Base-by-base conservation (phyloP, 345 rosid genomes). In the Litchi chinensis region DNA sequence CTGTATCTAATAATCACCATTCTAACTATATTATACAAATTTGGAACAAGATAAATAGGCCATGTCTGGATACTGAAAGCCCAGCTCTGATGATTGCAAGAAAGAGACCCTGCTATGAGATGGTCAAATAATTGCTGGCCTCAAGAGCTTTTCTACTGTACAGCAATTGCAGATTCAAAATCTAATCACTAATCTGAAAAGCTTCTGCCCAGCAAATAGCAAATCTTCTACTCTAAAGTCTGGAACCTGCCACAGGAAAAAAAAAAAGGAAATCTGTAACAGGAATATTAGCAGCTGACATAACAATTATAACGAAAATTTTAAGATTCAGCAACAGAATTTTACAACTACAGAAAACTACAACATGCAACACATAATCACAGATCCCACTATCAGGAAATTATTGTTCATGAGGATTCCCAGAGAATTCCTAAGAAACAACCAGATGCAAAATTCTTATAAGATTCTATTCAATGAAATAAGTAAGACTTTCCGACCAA, bases 11-110 rank as follows among this genome's bases (percentile, higher is more conserved):
- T 71, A 81, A 83, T 68, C 50, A 78, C 65, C 71, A 80, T 74
- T 74, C 86, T 83, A 75, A 60, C 77, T 68, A 76, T 83, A 85
- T 87, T 79, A 81, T 83, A 89, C 90, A 89, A 77, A 77, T 82
- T 74, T 76, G 19, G 65, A 78, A 81, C 77, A 50, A 71, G 13
- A 75, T 62, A 76, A 32, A 69, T 37, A 62, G 57, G 79, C 82
- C 70, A 77, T 57, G 50, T 46, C 70, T 22, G 52, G 74, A 72
- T 74, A 21, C 54, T 80, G 24, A 75, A 73, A 39, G 68, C 74
- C 76, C 74, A 21, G 70, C 71, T 76, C 83, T 72, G 11, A 60
- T 5, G 41, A 40, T 12, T 5, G 63, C 74, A 77, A 54, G 80
- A 71, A 57, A 83, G 63, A 71, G 67, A 48, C 76, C 77, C 62